Base-by-base conservation (phyloP, 768 basidiomycete species). In the Zangia roseola region DNA sequence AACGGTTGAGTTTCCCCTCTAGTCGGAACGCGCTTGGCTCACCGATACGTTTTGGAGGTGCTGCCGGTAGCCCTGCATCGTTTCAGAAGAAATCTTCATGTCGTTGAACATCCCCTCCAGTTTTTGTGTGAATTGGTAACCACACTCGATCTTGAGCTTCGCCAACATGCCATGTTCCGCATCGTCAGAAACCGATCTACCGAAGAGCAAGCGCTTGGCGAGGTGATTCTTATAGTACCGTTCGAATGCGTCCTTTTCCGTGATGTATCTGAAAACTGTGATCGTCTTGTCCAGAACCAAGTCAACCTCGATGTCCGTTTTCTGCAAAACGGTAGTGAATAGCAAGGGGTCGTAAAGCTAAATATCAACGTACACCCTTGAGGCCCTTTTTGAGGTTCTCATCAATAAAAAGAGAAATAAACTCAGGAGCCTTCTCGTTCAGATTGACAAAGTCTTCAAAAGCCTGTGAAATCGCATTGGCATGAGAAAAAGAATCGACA, bases 61-160 rank as follows among this genome's bases (percentile, higher is more conserved):
- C 10, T 71, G 72, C 36, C 80, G 79, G 65, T 93, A 99, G 5
- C 79, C 81, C 30, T 79, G 73, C 78, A 88, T 88, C 14, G 83
- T 84, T 47, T 99, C 97, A 17, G 74, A 69, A 6, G 92, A 95
- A 24, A 94, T 67, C 60, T 84, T 90, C 84, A 99, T 94, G 63
- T 98, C 95, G 56, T 91, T 80, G 81, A 99, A 97, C 95, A 99
- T 99, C 49, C 94, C 94, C 68, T 99, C 94, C 60, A 98, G 74
- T 67, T 94, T 94, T 70, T 95, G 92, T 1, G 97, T 98, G 69
- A 98, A 99, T 63, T 95, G 92, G 59, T 86, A 87, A 7, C 95
- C 95, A 61, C 90, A 94, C 71, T 98, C 95, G 21, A 95, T 80
- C 72, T 97, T 97, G 61, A 99, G 83, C 70, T 97, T 97, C 39